Evolutionary conservation across 257 asterid genomes (phyloP).

Genomic region (Ajuga chamaepitys): DNA sequence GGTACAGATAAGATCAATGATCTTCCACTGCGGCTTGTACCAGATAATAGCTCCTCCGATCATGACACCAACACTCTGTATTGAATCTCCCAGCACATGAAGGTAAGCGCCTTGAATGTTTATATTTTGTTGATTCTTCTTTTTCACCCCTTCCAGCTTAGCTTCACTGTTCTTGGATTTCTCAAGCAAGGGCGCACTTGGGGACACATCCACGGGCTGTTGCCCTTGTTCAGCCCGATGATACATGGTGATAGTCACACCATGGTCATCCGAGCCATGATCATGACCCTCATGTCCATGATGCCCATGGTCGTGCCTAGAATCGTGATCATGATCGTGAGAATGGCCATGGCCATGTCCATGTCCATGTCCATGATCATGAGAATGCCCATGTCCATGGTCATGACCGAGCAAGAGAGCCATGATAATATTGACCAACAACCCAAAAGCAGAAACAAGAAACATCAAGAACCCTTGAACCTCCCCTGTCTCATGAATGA

Average conservation of each 20-base stretch:
- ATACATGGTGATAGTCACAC: slow-evolving; percentile 37
- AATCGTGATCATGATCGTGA: slow-evolving; percentile 20
- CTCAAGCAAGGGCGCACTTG: slow-evolving; percentile 38
- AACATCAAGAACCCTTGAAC: slow-evolving; percentile 88
- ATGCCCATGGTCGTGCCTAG: slow-evolving; percentile 8
- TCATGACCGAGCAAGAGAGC: slow-evolving; percentile 80
- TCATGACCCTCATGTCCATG: slow-evolving; percentile 30
- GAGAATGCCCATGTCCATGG: slow-evolving; percentile 54
- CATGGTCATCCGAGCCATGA: slow-evolving; percentile 41
- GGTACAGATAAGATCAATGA: slow-evolving; percentile 78
- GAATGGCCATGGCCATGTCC: slow-evolving; percentile 19
- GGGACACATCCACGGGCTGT: slow-evolving; percentile 28
- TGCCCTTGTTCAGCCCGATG: slow-evolving; percentile 31
- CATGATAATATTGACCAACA: slow-evolving; percentile 72
- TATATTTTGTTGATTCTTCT: slow-evolving; percentile 50
- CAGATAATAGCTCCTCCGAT: slow-evolving; percentile 85
- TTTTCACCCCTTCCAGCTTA: slow-evolving; percentile 22
- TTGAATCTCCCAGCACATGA: slow-evolving; percentile 84
- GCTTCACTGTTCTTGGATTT: slow-evolving; percentile 22
- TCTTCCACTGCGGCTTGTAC: slow-evolving; percentile 85
- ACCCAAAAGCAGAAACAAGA: slow-evolving; percentile 71
- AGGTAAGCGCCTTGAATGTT: slow-evolving; percentile 96
- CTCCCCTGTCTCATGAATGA: slow-evolving; percentile 54
- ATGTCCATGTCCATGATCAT: slow-evolving; percentile 38
- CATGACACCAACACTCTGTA: slow-evolving; percentile 95